These are phyloP conservation scores for Thuidium tamariscinum DNA, from an alignment of 225 moss, liverwort and hornwort species.

Conservation along the genomic window DNA sequence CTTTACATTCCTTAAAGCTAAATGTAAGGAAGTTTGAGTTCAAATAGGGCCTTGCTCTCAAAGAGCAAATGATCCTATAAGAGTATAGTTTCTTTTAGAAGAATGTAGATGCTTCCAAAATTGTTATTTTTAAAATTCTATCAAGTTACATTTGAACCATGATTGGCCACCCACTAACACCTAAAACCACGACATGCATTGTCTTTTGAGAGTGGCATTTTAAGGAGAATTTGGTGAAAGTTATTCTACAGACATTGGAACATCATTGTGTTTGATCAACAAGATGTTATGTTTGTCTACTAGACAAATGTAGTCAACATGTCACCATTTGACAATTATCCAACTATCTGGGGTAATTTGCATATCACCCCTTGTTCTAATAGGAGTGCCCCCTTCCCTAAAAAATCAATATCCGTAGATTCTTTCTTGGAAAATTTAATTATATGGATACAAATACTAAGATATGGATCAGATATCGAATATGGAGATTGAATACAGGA, in stretches of 20 bases:
- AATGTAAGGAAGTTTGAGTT: neutral
- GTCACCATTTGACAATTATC: fast-evolving
- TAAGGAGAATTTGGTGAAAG: neutral
- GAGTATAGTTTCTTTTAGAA: fast-evolving
- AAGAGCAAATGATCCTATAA: neutral
- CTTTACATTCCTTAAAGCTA: neutral
- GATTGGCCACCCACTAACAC: fast-evolving
- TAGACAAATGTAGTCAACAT: fast-evolving
- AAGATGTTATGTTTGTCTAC: fast-evolving
- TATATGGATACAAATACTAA: too few relatives aligned
- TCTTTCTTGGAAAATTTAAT: too few relatives aligned
- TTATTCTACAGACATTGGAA: neutral
- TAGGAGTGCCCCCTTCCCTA: too few relatives aligned
- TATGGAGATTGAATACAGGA: too few relatives aligned
- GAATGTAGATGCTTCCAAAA: neutral
- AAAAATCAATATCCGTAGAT: too few relatives aligned
- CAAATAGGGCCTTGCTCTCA: neutral
- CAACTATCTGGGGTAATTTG: too few relatives aligned
- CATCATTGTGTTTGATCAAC: neutral
- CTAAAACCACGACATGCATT: too few relatives aligned
- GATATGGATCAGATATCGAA: too few relatives aligned
- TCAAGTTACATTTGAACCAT: neutral
- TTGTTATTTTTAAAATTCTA: neutral
- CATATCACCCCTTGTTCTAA: too few relatives aligned
- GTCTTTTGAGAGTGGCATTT: neutral